Evolutionary conservation across 2,329 filamentous ascomycete species (phyloP).

Genomic region (Ophiostoma perfectum): DNA sequence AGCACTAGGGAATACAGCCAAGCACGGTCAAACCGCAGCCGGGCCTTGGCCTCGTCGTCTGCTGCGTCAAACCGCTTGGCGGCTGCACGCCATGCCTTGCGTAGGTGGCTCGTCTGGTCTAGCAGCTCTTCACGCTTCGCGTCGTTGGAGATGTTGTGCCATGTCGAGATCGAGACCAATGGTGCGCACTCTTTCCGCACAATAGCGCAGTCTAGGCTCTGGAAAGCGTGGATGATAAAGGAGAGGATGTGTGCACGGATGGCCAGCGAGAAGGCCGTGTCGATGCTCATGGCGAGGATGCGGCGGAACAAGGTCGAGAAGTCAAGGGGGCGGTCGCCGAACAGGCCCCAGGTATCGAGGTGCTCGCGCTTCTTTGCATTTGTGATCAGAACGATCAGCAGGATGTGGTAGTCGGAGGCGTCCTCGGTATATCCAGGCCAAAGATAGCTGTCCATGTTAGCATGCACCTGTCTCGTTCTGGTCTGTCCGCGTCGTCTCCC

Average conservation of each 20-base stretch:
- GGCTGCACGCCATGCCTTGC: constrained; percentile 86
- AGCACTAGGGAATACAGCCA: constrained; percentile 86
- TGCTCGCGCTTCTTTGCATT: constrained; percentile 86
- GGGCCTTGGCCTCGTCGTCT: constrained; percentile 71
- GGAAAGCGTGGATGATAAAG: constrained; percentile 87
- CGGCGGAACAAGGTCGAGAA: constrained; percentile 89
- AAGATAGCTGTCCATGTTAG: constrained; percentile 55
- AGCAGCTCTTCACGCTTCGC: constrained; percentile 66
- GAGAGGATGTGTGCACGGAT: constrained; percentile 78
- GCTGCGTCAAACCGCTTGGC: constrained; percentile 81
- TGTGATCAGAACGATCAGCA: constrained; percentile 77
- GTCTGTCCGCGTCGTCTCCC: no score
- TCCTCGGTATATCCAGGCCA: constrained; percentile 91
- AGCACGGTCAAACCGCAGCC: constrained; percentile 81
- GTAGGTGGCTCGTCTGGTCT: constrained; percentile 65
- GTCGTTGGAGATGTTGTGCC: constrained; percentile 86
- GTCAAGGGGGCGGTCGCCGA: constrained; percentile 68
- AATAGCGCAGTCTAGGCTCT: constrained; percentile 81
- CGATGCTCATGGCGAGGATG: constrained; percentile 78
- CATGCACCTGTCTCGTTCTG: not conserved
- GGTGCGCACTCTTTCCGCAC: constrained; percentile 96
- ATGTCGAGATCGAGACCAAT: constrained; percentile 87
- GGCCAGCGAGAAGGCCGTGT: constrained; percentile 57
- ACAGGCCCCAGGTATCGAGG: constrained; percentile 80
- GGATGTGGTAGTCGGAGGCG: constrained; percentile 84